Percentiles rank a stretch among this genome's conserved stretches.
phyloP scores from a whole-genome alignment of 306 rosid genomes.

The Dicorynia guianensis region DNA sequence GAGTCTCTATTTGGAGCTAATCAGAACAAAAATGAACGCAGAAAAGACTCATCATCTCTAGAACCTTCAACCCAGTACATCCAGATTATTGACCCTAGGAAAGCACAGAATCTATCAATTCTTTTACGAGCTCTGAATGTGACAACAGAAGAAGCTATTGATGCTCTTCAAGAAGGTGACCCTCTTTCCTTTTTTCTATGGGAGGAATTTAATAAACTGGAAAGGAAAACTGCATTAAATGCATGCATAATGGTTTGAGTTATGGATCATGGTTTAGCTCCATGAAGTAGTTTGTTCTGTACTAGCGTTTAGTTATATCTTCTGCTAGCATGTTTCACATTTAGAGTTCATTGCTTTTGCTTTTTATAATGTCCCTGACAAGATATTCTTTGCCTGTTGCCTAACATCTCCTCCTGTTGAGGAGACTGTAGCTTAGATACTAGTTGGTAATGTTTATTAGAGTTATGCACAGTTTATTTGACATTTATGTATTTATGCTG shows the following conservation, averaged over 20 bases:
- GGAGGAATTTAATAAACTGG: neutral
- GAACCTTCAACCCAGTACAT: constrained; percentile 73
- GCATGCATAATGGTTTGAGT: neutral
- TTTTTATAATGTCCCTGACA: neutral
- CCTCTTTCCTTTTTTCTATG: constrained; percentile 11
- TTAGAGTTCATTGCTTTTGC: neutral
- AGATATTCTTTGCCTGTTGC: neutral
- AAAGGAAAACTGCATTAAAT: neutral
- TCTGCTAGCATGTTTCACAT: neutral
- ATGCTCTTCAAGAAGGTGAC: constrained; percentile 81
- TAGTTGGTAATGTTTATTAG: constrained; percentile 2
- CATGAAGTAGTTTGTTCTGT: neutral
- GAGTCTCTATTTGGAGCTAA: constrained; percentile 78
- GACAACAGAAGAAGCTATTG: constrained; percentile 79
- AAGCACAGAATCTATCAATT: constrained; percentile 95
- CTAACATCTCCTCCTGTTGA: neutral
- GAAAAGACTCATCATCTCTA: constrained; percentile 45
- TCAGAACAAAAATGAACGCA: constrained; percentile 58
- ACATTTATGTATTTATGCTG: neutral
- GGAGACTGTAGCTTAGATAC: neutral
- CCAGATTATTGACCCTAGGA: constrained; percentile 76
- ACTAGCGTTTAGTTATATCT: neutral
- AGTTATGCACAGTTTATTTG: constrained; percentile 19
- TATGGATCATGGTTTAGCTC: neutral
- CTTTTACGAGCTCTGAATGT: constrained; percentile 84